phyloP scores from a whole-genome alignment of 192 early-diverging fungal genomes.

The Borealophlyctis nickersoniae region DNA sequence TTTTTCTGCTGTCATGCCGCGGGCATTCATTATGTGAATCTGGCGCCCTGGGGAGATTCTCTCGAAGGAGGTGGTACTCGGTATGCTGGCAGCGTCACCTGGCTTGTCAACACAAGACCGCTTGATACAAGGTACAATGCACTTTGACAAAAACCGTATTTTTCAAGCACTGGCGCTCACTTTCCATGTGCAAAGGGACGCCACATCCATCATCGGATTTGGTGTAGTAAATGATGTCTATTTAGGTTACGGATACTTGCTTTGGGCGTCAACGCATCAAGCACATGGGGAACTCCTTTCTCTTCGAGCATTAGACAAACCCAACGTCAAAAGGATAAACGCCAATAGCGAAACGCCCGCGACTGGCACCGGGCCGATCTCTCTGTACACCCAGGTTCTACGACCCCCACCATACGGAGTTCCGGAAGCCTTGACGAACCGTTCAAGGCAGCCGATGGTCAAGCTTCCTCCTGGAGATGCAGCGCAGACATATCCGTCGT shows the following conservation, averaged over 20 bases:
- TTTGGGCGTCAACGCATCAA: conserved; percentile 52
- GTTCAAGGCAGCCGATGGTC: conserved; percentile 10
- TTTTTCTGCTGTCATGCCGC: conserved; percentile 68
- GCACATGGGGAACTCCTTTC: conserved; percentile 27
- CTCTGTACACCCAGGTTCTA: neutral
- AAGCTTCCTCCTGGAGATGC: conserved; percentile 37
- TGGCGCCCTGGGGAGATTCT: conserved; percentile 52
- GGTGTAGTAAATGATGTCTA: conserved; percentile 60
- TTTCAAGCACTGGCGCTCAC: conserved; percentile 12
- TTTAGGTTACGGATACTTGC: conserved; percentile 68
- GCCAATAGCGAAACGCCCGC: conserved; percentile 4
- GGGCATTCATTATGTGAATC: conserved; percentile 65
- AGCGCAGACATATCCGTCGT: conserved; percentile 22
- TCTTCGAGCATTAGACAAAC: no score
- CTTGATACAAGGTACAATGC: conserved; percentile 4
- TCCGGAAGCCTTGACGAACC: neutral
- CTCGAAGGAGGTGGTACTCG: conserved; percentile 13
- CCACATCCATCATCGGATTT: conserved; percentile 57
- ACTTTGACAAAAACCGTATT: neutral
- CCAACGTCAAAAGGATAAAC: neutral
- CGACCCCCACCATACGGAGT: neutral
- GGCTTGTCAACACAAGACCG: neutral
- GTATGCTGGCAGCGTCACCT: neutral
- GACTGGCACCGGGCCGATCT: no score
- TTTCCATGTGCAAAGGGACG: conserved; percentile 28